Evolutionary conservation across 2,329 filamentous ascomycete genomes (phyloP).

Genomic region (Colletotrichum liriopes): DNA sequence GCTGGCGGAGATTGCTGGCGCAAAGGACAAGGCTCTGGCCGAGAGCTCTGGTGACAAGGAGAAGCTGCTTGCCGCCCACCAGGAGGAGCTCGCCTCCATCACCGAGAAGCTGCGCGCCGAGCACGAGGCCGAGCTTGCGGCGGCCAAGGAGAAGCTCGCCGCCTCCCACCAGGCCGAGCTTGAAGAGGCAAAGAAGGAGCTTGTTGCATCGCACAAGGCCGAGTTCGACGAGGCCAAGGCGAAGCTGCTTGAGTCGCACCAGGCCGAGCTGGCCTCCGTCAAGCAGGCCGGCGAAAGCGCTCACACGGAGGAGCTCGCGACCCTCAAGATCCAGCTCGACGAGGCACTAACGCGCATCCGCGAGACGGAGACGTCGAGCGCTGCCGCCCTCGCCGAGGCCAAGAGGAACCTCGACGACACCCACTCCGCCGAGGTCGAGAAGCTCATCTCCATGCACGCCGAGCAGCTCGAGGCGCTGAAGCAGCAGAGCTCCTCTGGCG

Average conservation of each 20-base stretch:
- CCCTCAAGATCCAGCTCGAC: constrained; percentile 53
- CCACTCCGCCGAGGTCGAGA: constrained; percentile 64
- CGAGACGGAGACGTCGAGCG: constrained; percentile 58
- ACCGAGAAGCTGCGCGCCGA: constrained; percentile 51
- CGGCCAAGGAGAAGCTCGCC: constrained; percentile 55
- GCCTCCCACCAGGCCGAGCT: constrained; percentile 61
- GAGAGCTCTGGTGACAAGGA: constrained; percentile 58
- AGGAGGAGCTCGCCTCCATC: constrained; percentile 50
- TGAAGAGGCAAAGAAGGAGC: constrained; percentile 56
- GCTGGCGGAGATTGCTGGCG: constrained; percentile 53
- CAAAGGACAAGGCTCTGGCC: constrained; percentile 59
- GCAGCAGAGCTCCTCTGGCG: constrained; percentile 54
- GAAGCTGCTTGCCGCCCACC: constrained; percentile 51
- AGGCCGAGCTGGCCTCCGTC: constrained; percentile 50
- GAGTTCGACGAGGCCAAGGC: constrained; percentile 56
- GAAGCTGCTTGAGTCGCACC: constrained; percentile 50
- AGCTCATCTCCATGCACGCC: constrained; percentile 59
- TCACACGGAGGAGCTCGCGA: constrained; percentile 56
- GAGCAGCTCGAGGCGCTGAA: constrained; percentile 60
- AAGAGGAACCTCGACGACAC: constrained; percentile 62
- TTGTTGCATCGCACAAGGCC: constrained; percentile 52
- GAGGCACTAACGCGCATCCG: constrained; percentile 51
- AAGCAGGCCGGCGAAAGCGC: constrained; percentile 53
- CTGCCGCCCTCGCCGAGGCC: constrained; percentile 61
- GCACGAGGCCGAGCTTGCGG: constrained; percentile 52